Evolutionary conservation across 2,329 filamentous ascomycete genomes (phyloP), one percentile per base, ranked within the genome.

Genomic region (Aspergillus sp.): DNA sequence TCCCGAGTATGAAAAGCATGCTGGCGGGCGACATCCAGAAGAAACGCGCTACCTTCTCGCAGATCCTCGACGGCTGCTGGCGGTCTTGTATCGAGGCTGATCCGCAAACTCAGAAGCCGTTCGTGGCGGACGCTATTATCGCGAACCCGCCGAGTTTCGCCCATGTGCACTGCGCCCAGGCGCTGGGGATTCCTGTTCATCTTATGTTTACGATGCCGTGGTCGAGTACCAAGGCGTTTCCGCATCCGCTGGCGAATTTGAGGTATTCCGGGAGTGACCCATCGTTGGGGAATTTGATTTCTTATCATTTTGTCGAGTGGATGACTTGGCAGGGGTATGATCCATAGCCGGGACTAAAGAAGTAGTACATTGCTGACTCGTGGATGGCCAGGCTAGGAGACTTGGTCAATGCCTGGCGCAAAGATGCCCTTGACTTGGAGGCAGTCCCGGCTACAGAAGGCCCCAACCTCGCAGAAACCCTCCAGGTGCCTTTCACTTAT

Each of bases 151-250:
- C 68, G 0, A 67, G 61, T 2, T 68, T 71, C 51, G 68, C 66
- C 0, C 69, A 73, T 45, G 57, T 72, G 3, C 68, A 71, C 37
- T 72, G 68, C 43, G 69, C 69, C 0, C 58, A 73, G 43, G 63
- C 60, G 20, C 52, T 73, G 8, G 58, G 58, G 0, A 60, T 72
- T 6, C 69, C 69, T 2, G 42, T 73, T 4, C 68, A 72, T 40
- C 55, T 73, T 40, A 64, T 73, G 41, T 68, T 69, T 38, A 72
- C 60, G 8, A 73, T 72, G 68, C 69, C 69, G 3, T 73, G 64
- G 61, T 62, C 48, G 15, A 51, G 47, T 4, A 71, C 68, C 2
- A 48, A 41, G 20, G 57, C 53, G 1, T 69, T 69, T 40, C 60
- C 67, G 0, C 68, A 71, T 48, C 69, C 69, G 0, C 43, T 73